These are phyloP conservation scores for Quercus alba DNA, from an alignment of 306 rosid genomes.

Conservation along the genomic window DNA sequence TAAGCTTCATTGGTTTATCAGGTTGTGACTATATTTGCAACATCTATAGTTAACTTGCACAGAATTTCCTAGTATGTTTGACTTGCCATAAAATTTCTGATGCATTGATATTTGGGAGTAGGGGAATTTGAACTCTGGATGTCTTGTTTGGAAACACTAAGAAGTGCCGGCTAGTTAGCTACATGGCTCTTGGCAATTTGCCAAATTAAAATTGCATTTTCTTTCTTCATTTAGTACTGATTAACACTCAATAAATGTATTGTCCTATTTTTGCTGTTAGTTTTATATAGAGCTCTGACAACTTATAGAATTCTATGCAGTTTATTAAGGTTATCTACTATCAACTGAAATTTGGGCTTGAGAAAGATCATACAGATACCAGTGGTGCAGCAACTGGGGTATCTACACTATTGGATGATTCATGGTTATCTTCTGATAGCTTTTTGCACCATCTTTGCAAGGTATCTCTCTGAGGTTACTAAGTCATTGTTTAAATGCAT, in stretches of 20 bases:
- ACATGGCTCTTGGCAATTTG: too few species aligned
- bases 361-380: slow-evolving; percentile 36
- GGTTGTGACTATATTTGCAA: not conserved
- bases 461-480: slow-evolving; percentile 32
- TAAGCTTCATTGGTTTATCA: not conserved
- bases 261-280: not conserved
- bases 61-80: not conserved
- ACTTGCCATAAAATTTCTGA: too few species aligned
- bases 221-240: not conserved
- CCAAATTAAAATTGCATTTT: not conserved
- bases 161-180: too few species aligned
- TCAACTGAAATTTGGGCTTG: slow-evolving; percentile 78
- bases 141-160: too few species aligned
- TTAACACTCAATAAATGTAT: too few species aligned
- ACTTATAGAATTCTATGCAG: slow-evolving; percentile 35
- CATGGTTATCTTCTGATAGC: slow-evolving; percentile 71
- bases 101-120: too few species aligned
- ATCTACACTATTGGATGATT: slow-evolving; percentile 58
- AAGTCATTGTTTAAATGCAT: not conserved
- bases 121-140: too few species aligned
- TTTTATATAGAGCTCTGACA: slow-evolving; percentile 18
- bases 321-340: slow-evolving; percentile 69
- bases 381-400: slow-evolving; percentile 23
- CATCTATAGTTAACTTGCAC: not conserved
- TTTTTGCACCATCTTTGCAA: slow-evolving; percentile 73